Evolutionary conservation across 1,284 basidiomycete genomes (phyloP).

Genomic region (Prillingera fragicola): DNA sequence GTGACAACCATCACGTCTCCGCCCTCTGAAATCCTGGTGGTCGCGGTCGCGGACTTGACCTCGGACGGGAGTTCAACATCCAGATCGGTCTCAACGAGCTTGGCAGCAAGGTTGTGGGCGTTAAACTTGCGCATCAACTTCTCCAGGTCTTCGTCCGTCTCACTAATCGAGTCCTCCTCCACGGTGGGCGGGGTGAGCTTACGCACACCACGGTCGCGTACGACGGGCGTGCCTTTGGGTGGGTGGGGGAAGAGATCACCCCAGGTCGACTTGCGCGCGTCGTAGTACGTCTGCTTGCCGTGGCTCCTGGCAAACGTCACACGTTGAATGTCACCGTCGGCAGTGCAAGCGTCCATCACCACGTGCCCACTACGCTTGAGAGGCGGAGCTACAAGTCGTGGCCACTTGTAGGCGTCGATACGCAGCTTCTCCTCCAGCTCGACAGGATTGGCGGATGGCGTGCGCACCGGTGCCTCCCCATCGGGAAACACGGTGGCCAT

Average conservation of each 20-base stretch:
- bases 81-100: not conserved
- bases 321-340: slow-evolving; percentile 77
- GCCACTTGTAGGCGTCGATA: slow-evolving; percentile 68
- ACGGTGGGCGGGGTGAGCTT: slow-evolving; percentile 22
- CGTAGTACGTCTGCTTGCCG: slow-evolving; percentile 90
- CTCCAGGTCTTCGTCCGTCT: slow-evolving; percentile 10
- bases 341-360: slow-evolving; percentile 81
- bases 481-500: slow-evolving; percentile 16
- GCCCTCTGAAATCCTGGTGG: not conserved
- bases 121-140: slow-evolving; percentile 5
- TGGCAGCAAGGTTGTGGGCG: not conserved
- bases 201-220: slow-evolving; percentile 51
- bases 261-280: slow-evolving; percentile 87
- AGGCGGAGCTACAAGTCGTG: slow-evolving; percentile 82
- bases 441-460: slow-evolving; percentile 3
- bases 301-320: slow-evolving; percentile 85
- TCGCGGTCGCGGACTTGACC: not conserved
- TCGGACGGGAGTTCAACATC: not conserved
- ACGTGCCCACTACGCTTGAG: slow-evolving; percentile 89
- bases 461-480: slow-evolving; percentile 1
- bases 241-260: slow-evolving; percentile 91
- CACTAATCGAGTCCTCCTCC: slow-evolving; percentile 5
- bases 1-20: not conserved
- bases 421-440: slow-evolving; percentile 26
- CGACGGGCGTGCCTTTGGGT: slow-evolving; percentile 65